Evolutionary conservation across 805 yeast genomes (phyloP), one percentile per base, ranked within the genome.

Genomic region (Candida ponderosae): DNA sequence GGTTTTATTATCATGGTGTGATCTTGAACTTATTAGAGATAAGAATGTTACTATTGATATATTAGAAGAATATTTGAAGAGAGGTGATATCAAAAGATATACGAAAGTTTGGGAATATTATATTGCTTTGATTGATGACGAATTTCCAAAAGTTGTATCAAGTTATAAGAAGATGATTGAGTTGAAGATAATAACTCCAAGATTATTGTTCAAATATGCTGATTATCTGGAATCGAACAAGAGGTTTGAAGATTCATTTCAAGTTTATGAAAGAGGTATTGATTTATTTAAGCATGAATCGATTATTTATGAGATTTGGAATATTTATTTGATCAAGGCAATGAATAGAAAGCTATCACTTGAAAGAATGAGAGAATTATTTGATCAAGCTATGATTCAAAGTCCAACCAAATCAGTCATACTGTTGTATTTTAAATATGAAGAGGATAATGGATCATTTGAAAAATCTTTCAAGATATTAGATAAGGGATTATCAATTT

Each of bases 1-100:
- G 3, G 56, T 89, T 6, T 84, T 87, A 72, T 61, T 74, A n/a
- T 70, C 68, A 15, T 89, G 96, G 96, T 66, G 81, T 6, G 82
- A 82, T 39, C 60, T 75, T 57, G 28, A 24, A 4, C 2, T 11
- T 9, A 62, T 68, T 2, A 49, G 60, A 30, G 50, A 50, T 2
- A 24, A 8, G 3, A 24, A 24, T 24, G 13, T 66, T 1, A 53
- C 57, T 26, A 37, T 47, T 24, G 59, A 56, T 32, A 70, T 58
- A 40, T 54, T 59, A 28, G 79, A 77, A 48, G 50, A 56, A 16
- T 45, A 60, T 0, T 38, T 67, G 3, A 62, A 80, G 13, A 74
- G 81, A 43, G 56, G 70, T 20, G 57, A 85, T 23, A 47, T 81
- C 9, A 79, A 73, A 54, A 78, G 76, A 46, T 76, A 84, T 5